A percentile compares a stretch with the other conserved stretches of the same genome.
Conservation (phyloP, 2,329 filamentous ascomycete genomes). For the Paramyrothecium roridum region DNA sequence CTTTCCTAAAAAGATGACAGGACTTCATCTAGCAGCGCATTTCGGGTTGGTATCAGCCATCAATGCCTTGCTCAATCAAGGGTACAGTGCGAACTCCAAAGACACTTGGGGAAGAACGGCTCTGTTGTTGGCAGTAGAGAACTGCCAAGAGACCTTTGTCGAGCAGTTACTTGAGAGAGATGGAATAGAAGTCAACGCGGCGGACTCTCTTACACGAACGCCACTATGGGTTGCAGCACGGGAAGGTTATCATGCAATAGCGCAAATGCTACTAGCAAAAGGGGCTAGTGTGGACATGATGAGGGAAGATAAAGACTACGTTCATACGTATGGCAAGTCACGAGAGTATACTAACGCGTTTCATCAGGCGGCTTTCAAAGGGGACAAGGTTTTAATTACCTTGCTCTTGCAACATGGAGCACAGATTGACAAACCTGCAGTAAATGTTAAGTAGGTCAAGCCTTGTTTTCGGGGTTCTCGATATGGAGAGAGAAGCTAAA, state of each 20-base stretch:
- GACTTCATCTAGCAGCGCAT: constrained; percentile 18
- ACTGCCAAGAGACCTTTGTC: constrained; percentile 3
- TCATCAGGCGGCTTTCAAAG: too few species aligned
- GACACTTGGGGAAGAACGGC: constrained; percentile 7
- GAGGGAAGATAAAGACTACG: too few species aligned
- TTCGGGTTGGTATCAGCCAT: constrained; percentile 13
- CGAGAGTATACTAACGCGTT: too few species aligned
- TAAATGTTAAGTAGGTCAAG: too few species aligned
- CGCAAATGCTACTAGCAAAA: background rate
- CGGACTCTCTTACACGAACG: background rate
- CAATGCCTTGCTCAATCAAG: background rate
- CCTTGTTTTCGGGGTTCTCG: too few species aligned
- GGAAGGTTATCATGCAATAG: background rate
- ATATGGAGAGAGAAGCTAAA: too few species aligned
- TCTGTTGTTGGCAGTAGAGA: constrained; percentile 9
- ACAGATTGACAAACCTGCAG: too few species aligned
- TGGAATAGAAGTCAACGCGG: background rate
- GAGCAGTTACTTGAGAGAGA: constrained; percentile 5
- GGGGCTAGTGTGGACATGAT: background rate
- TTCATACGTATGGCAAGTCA: too few species aligned
- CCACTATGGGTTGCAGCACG: background rate
- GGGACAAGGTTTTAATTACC: too few species aligned
- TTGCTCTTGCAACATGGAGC: too few species aligned
- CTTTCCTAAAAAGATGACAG: constrained; percentile 9
- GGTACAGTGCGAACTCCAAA: constrained; percentile 1